These are phyloP conservation scores for Oldenlandia corymbosa DNA, from an alignment of 257 asterid species.

Conservation along the genomic window DNA sequence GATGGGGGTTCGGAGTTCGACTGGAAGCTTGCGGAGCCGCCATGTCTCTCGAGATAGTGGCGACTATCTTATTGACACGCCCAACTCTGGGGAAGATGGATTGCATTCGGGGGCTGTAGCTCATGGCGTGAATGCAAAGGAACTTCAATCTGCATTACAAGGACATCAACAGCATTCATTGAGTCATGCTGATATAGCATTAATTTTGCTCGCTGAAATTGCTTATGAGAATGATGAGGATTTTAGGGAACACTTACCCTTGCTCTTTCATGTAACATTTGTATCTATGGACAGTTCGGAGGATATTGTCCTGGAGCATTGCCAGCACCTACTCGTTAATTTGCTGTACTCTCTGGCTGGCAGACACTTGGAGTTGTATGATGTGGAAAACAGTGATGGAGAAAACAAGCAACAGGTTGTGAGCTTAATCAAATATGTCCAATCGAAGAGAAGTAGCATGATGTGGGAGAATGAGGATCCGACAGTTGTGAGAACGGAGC, in stretches of 20 bases:
- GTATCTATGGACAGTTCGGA: slow-evolving; percentile 99
- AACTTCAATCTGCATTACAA: slow-evolving; percentile 94
- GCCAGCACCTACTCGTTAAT: slow-evolving; percentile 96
- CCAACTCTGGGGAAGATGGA: slow-evolving; percentile 92
- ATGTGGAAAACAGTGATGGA: slow-evolving; percentile 94
- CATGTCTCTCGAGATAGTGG: slow-evolving; percentile 98
- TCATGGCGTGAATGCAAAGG: slow-evolving; percentile 85
- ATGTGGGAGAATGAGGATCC: slow-evolving; percentile 99
- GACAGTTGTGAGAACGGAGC: slow-evolving; percentile 75
- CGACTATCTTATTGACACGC: slow-evolving; percentile 91
- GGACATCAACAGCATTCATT: slow-evolving; percentile 97
- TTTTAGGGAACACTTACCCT: slow-evolving; percentile 93
- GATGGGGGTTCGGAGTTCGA: slow-evolving; percentile 92
- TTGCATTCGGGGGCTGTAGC: slow-evolving; percentile 59
- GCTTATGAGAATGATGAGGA: slow-evolving; percentile 99
- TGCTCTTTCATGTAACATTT: slow-evolving; percentile 93
- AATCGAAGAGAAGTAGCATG: slow-evolving; percentile 96
- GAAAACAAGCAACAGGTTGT: slow-evolving; percentile 98
- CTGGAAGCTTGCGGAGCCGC: slow-evolving; percentile 97
- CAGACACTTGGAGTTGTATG: slow-evolving; percentile 91
- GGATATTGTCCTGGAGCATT: slow-evolving; percentile 97
- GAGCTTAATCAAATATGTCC: slow-evolving; percentile 92
- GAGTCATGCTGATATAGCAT: slow-evolving; percentile 92
- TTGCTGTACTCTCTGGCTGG: slow-evolving; percentile 96
- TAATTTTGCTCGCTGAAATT: slow-evolving; percentile 92